phyloP scores from a whole-genome alignment of 257 asterid genomes.

The Gentiana dahurica region DNA sequence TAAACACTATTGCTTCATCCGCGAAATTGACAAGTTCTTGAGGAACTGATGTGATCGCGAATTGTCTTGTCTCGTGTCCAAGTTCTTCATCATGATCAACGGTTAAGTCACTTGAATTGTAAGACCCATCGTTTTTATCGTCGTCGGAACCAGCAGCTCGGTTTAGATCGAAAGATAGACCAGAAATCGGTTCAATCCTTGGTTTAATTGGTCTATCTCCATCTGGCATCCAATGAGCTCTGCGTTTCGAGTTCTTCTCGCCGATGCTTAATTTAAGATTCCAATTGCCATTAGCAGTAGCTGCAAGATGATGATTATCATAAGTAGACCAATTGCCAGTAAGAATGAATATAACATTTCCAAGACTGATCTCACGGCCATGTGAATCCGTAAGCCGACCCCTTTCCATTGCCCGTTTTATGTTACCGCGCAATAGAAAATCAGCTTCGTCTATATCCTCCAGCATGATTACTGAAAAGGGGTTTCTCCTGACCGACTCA shows the following conservation, averaged over 20 bases:
- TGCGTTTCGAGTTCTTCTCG: slow-evolving; percentile 44
- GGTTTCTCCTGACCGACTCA: slow-evolving; percentile 63
- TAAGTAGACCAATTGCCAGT: slow-evolving; percentile 72
- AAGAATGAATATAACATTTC: slow-evolving; percentile 54
- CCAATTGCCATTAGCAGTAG: slow-evolving; percentile 42
- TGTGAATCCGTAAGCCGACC: slow-evolving; percentile 63
- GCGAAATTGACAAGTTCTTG: slow-evolving; percentile 45
- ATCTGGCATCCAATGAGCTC: slow-evolving; percentile 35
- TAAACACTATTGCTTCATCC: slow-evolving; percentile 61
- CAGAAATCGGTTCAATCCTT: slow-evolving; percentile 27
- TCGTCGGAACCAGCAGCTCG: slow-evolving; percentile 35
- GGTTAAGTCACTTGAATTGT: slow-evolving; percentile 62
- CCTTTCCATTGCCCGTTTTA: slow-evolving; percentile 58
- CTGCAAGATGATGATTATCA: slow-evolving; percentile 22
- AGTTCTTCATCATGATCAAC: slow-evolving; percentile 54
- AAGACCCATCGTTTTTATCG: slow-evolving; percentile 49
- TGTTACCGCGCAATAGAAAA: slow-evolving; percentile 38
- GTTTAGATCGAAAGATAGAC: slow-evolving; percentile 64
- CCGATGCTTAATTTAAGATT: slow-evolving; percentile 33
- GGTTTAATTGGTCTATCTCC: slow-evolving; percentile 26
- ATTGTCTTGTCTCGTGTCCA: slow-evolving; percentile 23
- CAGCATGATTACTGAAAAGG: slow-evolving; percentile 64
- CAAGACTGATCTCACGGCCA: slow-evolving; percentile 75
- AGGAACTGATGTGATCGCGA: slow-evolving; percentile 47
- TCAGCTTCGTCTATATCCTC: slow-evolving; percentile 68